Conservation (phyloP, 768 basidiomycete species). For the Tremella fuciformis region DNA sequence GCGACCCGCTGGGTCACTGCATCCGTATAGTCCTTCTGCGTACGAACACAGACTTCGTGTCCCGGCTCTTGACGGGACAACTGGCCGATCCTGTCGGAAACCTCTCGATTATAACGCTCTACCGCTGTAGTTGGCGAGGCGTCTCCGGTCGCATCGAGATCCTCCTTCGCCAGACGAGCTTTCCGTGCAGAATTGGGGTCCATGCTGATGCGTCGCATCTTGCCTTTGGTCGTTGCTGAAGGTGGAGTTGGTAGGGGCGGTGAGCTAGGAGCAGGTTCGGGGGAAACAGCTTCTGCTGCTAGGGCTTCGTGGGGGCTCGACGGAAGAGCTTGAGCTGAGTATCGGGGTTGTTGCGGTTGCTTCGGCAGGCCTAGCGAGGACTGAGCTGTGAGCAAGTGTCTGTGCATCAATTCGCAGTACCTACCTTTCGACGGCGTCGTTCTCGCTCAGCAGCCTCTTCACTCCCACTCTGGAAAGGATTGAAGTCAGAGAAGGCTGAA, state of each 20-base stretch:
- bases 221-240: constrained; percentile 35
- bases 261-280: too few relatives aligned
- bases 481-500: constrained; percentile 48
- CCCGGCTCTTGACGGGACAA: constrained; percentile 19
- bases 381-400: constrained; percentile 18
- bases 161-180: too few relatives aligned
- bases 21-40: constrained; percentile 3
- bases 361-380: constrained; percentile 27
- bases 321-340: constrained; percentile 24
- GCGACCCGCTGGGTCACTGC: constrained; percentile 24
- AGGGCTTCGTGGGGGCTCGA: neutral
- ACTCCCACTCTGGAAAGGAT: constrained; percentile 50
- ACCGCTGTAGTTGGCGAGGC: constrained; percentile 14
- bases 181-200: too few relatives aligned
- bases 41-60: constrained; percentile 1
- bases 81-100: constrained; percentile 31
- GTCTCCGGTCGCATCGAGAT: constrained; percentile 8
- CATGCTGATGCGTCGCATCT: constrained; percentile 18
- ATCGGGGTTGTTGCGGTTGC: constrained; percentile 28
- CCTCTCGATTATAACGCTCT: constrained; percentile 32
- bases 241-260: constrained; percentile 33
- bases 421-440: constrained; percentile 39
- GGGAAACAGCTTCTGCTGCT: too few relatives aligned
- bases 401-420: neutral
- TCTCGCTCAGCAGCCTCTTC: constrained; percentile 39